phyloP scores from a whole-genome alignment of 176 grass and related monocot genomes.

The Triticum turgidum region DNA sequence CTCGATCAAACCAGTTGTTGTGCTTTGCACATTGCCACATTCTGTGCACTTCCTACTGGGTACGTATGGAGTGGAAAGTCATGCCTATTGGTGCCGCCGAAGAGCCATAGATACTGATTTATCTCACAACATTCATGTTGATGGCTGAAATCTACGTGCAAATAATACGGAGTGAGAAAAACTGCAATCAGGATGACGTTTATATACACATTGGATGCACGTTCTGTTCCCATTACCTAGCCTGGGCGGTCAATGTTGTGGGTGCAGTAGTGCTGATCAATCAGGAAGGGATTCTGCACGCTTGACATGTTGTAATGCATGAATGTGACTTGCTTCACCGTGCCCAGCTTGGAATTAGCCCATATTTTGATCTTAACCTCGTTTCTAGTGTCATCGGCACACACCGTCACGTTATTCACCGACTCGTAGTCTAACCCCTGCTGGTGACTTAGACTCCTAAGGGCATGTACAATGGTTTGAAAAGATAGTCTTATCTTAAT shows the following conservation, averaged over 20 bases:
- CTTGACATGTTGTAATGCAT: background rate
- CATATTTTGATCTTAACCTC: background rate
- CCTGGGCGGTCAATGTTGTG: background rate
- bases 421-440: background rate
- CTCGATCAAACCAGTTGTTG: too few relatives aligned
- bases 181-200: background rate
- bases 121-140: background rate
- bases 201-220: background rate
- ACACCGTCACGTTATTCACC: background rate
- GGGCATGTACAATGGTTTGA: too few relatives aligned
- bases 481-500: too few relatives aligned
- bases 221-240: background rate
- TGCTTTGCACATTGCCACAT: too few relatives aligned
- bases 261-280: background rate
- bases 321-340: background rate
- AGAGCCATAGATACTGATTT: background rate
- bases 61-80: background rate
- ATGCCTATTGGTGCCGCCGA: background rate
- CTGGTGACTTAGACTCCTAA: too few relatives aligned
- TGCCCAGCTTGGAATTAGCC: background rate
- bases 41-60: background rate
- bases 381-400: background rate
- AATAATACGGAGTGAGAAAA: background rate
- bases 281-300: background rate
- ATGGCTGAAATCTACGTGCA: background rate